Evolutionary conservation across 257 asterid species (phyloP), one percentile per base, ranked within the genome.

Genomic region (Primulina huaijiensis): DNA sequence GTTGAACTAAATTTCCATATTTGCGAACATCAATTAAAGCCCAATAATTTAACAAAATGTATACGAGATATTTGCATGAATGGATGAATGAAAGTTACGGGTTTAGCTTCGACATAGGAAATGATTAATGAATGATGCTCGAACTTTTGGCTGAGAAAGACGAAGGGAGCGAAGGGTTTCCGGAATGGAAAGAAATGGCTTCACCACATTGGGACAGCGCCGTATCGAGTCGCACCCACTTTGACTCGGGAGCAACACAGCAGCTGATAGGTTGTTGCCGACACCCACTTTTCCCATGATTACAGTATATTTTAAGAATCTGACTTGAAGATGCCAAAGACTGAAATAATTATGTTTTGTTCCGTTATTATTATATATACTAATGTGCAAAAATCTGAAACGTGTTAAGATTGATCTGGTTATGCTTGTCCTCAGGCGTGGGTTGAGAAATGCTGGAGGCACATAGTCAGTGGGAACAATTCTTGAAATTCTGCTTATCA

Each of bases 121-220:
- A 89, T 40, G 5, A 90, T 75, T 63, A 20, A 89, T 40, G 5
- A 90, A 77, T 63, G 84, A 78, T 70, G 93, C 87, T 30, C 74
- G 73, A 43, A 40, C 25, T 52, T 57, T 71, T 50, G 70, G 50
- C 58, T 76, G 20, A 74, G 69, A 76, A 63, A 68, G 65, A 20
- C 85, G 57, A 14, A 50, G 69, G 72, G 62, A 46, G 8, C 66
- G 80, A 59, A 84, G 59, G 34, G 73, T 72, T 0, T 76, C 77
- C 6, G 81, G 76, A 17, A 72, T 60, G 35, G 63, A 69, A 17
- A 69, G 70, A 69, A 79, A 52, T 7, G 75, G 64, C 67, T 60
- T 78, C 1, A 70, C 30, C 8, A 70, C 57, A 60, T 59, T 20
- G 7, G 69, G 68, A 66, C 81, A 71, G 61, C 81, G 59, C 8